A percentile compares a stretch with the other conserved stretches of the same genome.
These are phyloP conservation scores for Hypomontagnella monticulosa DNA, from an alignment of 495 filamentous ascomycete species.

Conservation along the genomic window DNA sequence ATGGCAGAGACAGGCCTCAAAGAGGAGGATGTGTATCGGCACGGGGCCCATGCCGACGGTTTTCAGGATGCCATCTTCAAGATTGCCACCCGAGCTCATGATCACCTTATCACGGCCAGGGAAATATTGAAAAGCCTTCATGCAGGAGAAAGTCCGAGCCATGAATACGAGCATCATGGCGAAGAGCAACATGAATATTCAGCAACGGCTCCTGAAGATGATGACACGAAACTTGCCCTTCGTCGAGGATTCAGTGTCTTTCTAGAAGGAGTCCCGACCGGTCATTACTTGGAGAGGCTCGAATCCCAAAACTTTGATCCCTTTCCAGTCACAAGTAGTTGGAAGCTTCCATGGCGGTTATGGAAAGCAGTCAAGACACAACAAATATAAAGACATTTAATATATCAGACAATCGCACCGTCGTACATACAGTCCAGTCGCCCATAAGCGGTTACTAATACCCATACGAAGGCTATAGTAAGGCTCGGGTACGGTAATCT, in stretches of 20 bases:
- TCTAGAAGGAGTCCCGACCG: conserved; percentile 79
- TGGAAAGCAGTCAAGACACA: conserved; percentile 74
- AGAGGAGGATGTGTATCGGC: conserved; percentile 88
- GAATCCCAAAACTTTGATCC: conserved; percentile 84
- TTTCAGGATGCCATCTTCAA: conserved; percentile 89
- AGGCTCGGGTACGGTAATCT: no score
- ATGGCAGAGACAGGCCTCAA: conserved; percentile 82
- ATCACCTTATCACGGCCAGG: conserved; percentile 92
- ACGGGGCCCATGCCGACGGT: conserved; percentile 78
- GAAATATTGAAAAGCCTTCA: conserved; percentile 87
- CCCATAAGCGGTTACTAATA: not conserved
- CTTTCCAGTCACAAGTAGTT: conserved; percentile 74
- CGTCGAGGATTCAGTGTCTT: conserved; percentile 78
- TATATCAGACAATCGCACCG: not conserved
- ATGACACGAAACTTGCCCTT: conserved; percentile 58
- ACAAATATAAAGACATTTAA: conserved; percentile 53
- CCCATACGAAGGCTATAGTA: no score
- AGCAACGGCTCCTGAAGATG: conserved; percentile 33
- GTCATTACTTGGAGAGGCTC: conserved; percentile 79
- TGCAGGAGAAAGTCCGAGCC: conserved; percentile 75
- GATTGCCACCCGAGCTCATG: conserved; percentile 91
- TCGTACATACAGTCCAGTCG: not conserved
- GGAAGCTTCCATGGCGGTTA: conserved; percentile 87
- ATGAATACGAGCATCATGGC: conserved; percentile 85
- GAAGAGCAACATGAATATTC: conserved; percentile 79